Evolutionary conservation across 306 rosid species (phyloP).

Genomic region (Quillaja saponaria): DNA sequence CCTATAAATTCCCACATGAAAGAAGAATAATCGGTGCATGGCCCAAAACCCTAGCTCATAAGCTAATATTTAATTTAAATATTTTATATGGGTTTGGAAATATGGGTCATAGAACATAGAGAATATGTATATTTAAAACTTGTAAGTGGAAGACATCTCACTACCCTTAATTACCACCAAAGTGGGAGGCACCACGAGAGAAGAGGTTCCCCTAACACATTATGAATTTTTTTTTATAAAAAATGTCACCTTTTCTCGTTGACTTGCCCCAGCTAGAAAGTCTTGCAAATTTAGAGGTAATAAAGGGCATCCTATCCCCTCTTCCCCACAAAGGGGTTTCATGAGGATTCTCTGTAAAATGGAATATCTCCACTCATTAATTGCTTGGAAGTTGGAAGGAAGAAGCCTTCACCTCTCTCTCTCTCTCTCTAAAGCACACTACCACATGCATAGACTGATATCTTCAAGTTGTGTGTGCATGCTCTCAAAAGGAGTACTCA

Average conservation of each 20-base stretch:
- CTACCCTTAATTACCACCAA: conserved; percentile 38
- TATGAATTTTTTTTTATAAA: no score
- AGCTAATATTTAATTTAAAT: no score
- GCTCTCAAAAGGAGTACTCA: conserved; percentile 68
- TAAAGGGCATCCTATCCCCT: conserved; percentile 75
- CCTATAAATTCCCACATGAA: conserved; percentile 12
- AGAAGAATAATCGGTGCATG: neutral
- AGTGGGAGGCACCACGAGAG: conserved; percentile 77
- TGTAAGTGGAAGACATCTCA: conserved; percentile 27
- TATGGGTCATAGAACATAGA: no score
- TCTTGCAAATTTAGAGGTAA: conserved; percentile 65
- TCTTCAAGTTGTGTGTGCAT: conserved; percentile 44
- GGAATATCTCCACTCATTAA: conserved; percentile 77
- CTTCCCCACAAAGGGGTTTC: conserved; percentile 47
- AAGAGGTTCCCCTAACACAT: conserved; percentile 52
- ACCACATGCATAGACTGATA: conserved; percentile 8
- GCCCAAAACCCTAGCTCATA: neutral
- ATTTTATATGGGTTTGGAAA: no score
- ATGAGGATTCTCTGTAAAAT: conserved; percentile 56
- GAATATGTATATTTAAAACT: neutral
- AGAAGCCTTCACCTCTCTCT: conserved; percentile 33
- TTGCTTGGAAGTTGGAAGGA: conserved; percentile 13
- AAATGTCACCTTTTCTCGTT: conserved; percentile 64
- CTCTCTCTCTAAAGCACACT: conserved; percentile 24
- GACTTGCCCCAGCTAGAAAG: conserved; percentile 82